Conservation (phyloP, 805 yeast genomes). For the Nadsonia fulvescens region DNA sequence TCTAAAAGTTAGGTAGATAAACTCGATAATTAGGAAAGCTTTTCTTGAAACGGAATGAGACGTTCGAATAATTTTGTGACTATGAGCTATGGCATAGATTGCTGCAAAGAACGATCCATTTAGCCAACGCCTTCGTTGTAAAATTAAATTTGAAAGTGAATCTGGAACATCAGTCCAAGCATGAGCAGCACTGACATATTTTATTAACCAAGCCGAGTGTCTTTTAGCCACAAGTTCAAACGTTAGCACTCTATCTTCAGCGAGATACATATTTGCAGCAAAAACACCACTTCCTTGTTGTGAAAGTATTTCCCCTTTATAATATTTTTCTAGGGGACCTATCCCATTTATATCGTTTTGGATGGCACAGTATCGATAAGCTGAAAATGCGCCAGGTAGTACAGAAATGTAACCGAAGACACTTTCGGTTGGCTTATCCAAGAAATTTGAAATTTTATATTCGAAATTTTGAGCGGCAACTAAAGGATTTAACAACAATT, state of each 20-base stretch:
- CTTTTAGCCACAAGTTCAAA: slow-evolving; percentile 81
- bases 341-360: slow-evolving; percentile 46
- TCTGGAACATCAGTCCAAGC: slow-evolving; percentile 96
- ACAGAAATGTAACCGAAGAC: slow-evolving; percentile 89
- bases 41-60: slow-evolving; percentile 52
- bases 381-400: slow-evolving; percentile 94
- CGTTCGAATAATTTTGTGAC: slow-evolving; percentile 57
- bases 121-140: slow-evolving; percentile 91
- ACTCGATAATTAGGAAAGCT: slow-evolving; percentile 55
- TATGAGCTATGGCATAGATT: slow-evolving; percentile 65
- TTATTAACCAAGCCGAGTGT: slow-evolving; percentile 53
- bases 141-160: slow-evolving; percentile 60
- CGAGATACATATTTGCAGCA: slow-evolving; percentile 88
- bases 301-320: slow-evolving; percentile 76
- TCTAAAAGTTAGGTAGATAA: slow-evolving; percentile 54
- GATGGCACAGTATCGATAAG: slow-evolving; percentile 71
- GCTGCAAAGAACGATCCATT: slow-evolving; percentile 95
- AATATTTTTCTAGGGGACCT: slow-evolving; percentile 76
- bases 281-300: slow-evolving; percentile 60
- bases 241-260: slow-evolving; percentile 90
- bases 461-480: slow-evolving; percentile 95
- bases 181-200: slow-evolving; percentile 69
- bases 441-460: slow-evolving; percentile 81
- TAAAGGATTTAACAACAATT: slow-evolving; percentile 54
- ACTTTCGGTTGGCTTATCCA: slow-evolving; percentile 91